phyloP scores from a whole-genome alignment of 2,329 filamentous ascomycete species.

The Botrytis medusae region DNA sequence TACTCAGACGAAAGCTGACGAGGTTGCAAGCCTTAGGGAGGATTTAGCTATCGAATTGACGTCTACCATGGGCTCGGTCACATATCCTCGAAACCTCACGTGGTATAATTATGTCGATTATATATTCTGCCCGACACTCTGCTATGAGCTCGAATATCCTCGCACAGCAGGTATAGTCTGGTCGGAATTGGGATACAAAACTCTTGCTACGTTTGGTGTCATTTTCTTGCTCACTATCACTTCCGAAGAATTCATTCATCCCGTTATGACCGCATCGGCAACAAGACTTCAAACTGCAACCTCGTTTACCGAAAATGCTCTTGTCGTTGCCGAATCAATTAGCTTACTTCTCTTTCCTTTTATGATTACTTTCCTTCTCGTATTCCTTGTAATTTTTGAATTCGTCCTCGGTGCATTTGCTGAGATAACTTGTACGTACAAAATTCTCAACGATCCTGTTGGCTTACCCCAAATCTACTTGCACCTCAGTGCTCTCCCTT shows the following conservation, averaged over 20 bases:
- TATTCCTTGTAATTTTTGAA: conserved; percentile 98
- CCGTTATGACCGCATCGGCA: conserved; percentile 74
- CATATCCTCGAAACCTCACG: conserved; percentile 87
- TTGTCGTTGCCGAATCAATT: conserved; percentile 87
- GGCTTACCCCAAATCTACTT: background rate
- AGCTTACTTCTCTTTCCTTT: conserved; percentile 93
- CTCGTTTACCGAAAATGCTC: conserved; percentile 60
- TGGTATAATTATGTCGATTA: conserved; percentile 81
- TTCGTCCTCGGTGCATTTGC: conserved; percentile 93
- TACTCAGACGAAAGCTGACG: conserved; percentile 39
- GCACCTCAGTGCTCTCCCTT: background rate
- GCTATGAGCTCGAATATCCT: conserved; percentile 97
- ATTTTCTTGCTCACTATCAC: conserved; percentile 92
- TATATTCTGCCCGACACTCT: conserved; percentile 88
- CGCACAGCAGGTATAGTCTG: conserved; percentile 73
- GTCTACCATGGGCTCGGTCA: conserved; percentile 83
- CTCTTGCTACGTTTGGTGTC: conserved; percentile 87
- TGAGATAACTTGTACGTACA: conserved; percentile 69
- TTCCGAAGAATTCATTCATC: conserved; percentile 93
- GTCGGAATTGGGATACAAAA: conserved; percentile 79
- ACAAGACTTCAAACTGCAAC: conserved; percentile 49
- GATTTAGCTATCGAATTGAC: conserved; percentile 89
- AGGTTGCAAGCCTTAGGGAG: conserved; percentile 66
- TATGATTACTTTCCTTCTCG: conserved; percentile 91
- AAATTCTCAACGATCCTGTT: background rate